A percentile compares a stretch with the other conserved stretches of the same genome.
These are phyloP conservation scores for Aspergillus sclerotiicarbonarius DNA, from an alignment of 495 filamentous ascomycete genomes.

Conservation along the genomic window DNA sequence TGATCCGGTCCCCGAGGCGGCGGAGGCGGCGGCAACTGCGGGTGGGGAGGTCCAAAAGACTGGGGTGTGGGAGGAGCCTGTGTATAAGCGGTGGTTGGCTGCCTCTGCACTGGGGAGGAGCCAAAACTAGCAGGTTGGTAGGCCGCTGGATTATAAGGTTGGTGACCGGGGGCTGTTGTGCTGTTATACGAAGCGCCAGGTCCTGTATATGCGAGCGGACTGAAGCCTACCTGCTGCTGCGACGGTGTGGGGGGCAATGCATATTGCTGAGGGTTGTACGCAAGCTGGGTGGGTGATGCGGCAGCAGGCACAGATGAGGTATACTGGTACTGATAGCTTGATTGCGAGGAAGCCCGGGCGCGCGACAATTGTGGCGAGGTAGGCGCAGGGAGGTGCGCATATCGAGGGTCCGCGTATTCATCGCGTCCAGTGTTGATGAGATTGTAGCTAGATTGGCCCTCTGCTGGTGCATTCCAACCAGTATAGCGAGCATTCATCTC, in stretches of 20 bases:
- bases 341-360: slow-evolving; percentile 43
- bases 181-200: slow-evolving; percentile 28
- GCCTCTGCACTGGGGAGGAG: slow-evolving; percentile 31
- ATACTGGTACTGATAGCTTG: slow-evolving; percentile 63
- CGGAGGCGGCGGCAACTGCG: slow-evolving; percentile 43
- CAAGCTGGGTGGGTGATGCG: slow-evolving; percentile 50
- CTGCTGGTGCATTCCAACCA: slow-evolving; percentile 13
- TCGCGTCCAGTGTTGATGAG: slow-evolving; percentile 29
- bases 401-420: slow-evolving; percentile 39
- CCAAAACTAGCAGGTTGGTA: slow-evolving; percentile 47
- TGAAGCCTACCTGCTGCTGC: slow-evolving; percentile 42
- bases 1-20: slow-evolving; percentile 50
- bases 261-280: slow-evolving; percentile 86
- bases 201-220: slow-evolving; percentile 45
- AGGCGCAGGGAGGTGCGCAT: slow-evolving; percentile 31
- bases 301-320: slow-evolving; percentile 39
- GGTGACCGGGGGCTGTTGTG: slow-evolving; percentile 39
- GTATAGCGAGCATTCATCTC: slow-evolving; percentile 29
- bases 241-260: slow-evolving; percentile 59
- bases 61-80: slow-evolving; percentile 35
- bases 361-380: slow-evolving; percentile 44
- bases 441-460: slow-evolving; percentile 23
- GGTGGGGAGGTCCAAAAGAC: slow-evolving; percentile 33
- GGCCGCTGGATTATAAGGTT: slow-evolving; percentile 72
- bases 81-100: slow-evolving; percentile 32